Conservation (phyloP, 2,329 filamentous ascomycete species). For the Ilyonectria destructans region DNA sequence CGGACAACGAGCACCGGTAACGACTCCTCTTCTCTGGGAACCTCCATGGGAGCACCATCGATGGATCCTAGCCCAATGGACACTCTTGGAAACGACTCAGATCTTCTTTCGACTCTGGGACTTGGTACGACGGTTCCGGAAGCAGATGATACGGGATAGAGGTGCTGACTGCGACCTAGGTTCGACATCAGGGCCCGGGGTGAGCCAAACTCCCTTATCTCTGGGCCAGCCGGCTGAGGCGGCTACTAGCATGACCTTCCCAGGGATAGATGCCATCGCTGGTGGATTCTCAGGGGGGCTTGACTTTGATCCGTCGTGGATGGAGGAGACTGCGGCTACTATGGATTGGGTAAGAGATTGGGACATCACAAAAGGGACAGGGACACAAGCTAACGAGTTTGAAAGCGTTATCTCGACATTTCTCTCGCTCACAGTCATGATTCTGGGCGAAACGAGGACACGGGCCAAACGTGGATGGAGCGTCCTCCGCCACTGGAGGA, state of each 20-base stretch:
- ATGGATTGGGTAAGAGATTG: slow-evolving; percentile 57
- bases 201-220: slow-evolving; percentile 43
- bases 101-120: slow-evolving; percentile 43
- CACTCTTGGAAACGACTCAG: slow-evolving; percentile 39
- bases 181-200: slow-evolving; percentile 39
- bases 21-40: slow-evolving; percentile 40
- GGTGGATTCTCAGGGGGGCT: slow-evolving; percentile 36
- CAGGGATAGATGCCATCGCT: slow-evolving; percentile 36
- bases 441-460: slow-evolving; percentile 47
- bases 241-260: slow-evolving; percentile 42
- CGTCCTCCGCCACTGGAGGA: slow-evolving; percentile 46
- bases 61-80: slow-evolving; percentile 43
- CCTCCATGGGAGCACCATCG: slow-evolving; percentile 39
- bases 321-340: slow-evolving; percentile 50
- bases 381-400: slow-evolving; percentile 26
- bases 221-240: slow-evolving; percentile 38
- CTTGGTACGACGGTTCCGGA: slow-evolving; percentile 38
- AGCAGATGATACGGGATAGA: slow-evolving; percentile 20
- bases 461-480: slow-evolving; percentile 52
- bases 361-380: slow-evolving; percentile 5
- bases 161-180: slow-evolving; percentile 39
- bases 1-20: slow-evolving; percentile 22
- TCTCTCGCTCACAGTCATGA: slow-evolving; percentile 53
- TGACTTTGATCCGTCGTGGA: slow-evolving; percentile 57
- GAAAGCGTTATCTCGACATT: slow-evolving; percentile 54